phyloP scores from a whole-genome alignment of 345 rosid genomes.

The Corymbia maculata region DNA sequence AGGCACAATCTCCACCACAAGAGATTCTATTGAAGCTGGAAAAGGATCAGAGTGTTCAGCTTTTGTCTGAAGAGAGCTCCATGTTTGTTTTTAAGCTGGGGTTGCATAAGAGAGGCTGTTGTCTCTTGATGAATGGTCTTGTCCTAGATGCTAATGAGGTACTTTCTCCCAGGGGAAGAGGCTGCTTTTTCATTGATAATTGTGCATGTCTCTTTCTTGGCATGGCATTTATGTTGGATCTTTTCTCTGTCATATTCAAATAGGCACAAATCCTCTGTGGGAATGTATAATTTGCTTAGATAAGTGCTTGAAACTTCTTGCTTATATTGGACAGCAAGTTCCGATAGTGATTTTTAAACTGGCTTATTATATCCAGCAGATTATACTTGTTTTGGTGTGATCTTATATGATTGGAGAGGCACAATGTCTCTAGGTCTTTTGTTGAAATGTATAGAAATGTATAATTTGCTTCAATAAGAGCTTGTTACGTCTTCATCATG shows the following conservation, averaged over 20 bases:
- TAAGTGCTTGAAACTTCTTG: not conserved
- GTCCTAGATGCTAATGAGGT: conserved; percentile 89
- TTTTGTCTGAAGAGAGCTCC: conserved; percentile 60
- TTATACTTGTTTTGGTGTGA: not conserved
- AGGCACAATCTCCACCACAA: conserved; percentile 75
- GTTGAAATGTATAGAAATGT: not conserved
- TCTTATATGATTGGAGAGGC: not conserved
- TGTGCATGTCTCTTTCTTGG: not conserved
- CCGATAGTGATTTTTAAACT: not conserved
- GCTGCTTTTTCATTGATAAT: not conserved
- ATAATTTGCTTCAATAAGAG: not conserved
- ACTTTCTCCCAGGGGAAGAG: conserved; percentile 1
- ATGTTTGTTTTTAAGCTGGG: conserved; percentile 87
- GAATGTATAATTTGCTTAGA: not conserved
- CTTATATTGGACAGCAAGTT: not conserved
- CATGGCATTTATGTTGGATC: not conserved
- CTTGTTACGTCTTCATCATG: not conserved
- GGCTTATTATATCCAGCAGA: not conserved
- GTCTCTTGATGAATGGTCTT: conserved; percentile 92
- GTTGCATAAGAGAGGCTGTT: conserved; percentile 53
- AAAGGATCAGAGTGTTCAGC: conserved; percentile 55
- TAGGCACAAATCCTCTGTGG: not conserved
- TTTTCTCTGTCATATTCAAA: not conserved
- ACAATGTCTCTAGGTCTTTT: not conserved
- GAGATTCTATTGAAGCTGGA: conserved; percentile 73